Conservation (phyloP, 345 rosid species). For the Cardamine chenopodiifolia region DNA sequence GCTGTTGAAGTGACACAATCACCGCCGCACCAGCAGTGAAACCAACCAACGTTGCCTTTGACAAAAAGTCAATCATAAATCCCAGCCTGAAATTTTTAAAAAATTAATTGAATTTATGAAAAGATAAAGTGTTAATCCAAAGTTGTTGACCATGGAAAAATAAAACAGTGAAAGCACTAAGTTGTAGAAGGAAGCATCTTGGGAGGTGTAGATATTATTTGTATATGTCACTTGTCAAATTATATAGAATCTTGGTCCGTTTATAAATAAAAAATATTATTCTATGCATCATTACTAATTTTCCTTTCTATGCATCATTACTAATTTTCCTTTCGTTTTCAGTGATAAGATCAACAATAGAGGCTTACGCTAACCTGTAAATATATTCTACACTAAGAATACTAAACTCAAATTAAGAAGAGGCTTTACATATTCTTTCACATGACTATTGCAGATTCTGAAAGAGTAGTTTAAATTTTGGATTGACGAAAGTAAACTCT, state of each 20-base stretch:
- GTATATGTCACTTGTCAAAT: constrained; percentile 61
- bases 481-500: neutral
- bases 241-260: constrained; percentile 40
- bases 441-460: constrained; percentile 17
- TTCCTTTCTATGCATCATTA: constrained; percentile 30
- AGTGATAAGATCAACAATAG: constrained; percentile 26
- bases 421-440: constrained; percentile 16
- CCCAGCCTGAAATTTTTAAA: constrained; percentile 72
- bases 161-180: constrained; percentile 40
- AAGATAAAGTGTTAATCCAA: neutral
- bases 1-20: constrained; percentile 90
- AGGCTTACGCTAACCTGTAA: constrained; percentile 32
- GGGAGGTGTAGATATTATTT: constrained; percentile 20
- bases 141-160: constrained; percentile 24
- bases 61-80: constrained; percentile 89
- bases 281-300: constrained; percentile 30
- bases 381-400: constrained; percentile 40
- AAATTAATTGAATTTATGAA: neutral
- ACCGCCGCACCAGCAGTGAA: constrained; percentile 99
- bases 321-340: constrained; percentile 17
- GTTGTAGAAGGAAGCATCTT: constrained; percentile 40
- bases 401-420: constrained; percentile 14
- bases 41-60: constrained; percentile 92
- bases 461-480: constrained; percentile 6
- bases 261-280: neutral